Evolutionary conservation across 2,329 filamentous ascomycete species (phyloP).

Genomic region (Microsporum ferrugineum): DNA sequence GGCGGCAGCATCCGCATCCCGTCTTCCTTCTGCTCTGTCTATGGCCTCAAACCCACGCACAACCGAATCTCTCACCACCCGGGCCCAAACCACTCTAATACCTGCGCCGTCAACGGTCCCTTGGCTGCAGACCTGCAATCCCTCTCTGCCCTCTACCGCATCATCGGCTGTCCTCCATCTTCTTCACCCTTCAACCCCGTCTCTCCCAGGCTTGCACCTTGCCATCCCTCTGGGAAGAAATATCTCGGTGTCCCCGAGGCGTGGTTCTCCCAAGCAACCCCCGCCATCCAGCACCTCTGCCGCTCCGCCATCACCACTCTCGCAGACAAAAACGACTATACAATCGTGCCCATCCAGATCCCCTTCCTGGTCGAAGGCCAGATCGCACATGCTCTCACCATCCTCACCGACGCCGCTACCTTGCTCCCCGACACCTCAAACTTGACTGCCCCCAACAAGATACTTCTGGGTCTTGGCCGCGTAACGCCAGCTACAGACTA

Average conservation of each 20-base stretch:
- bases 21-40: slow-evolving; percentile 9
- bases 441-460: slow-evolving; percentile 30
- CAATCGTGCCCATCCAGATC: slow-evolving; percentile 37
- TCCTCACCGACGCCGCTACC: slow-evolving; percentile 54
- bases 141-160: slow-evolving; percentile 61
- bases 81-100: slow-evolving; percentile 43
- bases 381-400: slow-evolving; percentile 60
- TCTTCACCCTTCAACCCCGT: slow-evolving; percentile 40
- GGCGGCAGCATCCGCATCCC: slow-evolving; percentile 11
- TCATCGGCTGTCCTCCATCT: slow-evolving; percentile 59
- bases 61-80: slow-evolving; percentile 35
- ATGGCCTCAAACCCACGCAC: slow-evolving; percentile 9
- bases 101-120: slow-evolving; percentile 54
- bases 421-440: slow-evolving; percentile 25
- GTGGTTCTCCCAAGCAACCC: slow-evolving; percentile 55
- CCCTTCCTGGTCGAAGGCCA: slow-evolving; percentile 52
- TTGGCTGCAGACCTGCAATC: slow-evolving; percentile 60
- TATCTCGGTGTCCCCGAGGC: slow-evolving; percentile 53
- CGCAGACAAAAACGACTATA: slow-evolving; percentile 19
- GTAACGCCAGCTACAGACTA: slow-evolving; percentile 55
- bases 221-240: slow-evolving; percentile 36
- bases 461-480: slow-evolving; percentile 51
- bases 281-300: slow-evolving; percentile 48
- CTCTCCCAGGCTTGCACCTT: slow-evolving; percentile 28
- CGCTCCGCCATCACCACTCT: slow-evolving; percentile 45